Evolutionary conservation across 192 early-diverging fungal species (phyloP).

Genomic region (Bifiguratus adelaidae): DNA sequence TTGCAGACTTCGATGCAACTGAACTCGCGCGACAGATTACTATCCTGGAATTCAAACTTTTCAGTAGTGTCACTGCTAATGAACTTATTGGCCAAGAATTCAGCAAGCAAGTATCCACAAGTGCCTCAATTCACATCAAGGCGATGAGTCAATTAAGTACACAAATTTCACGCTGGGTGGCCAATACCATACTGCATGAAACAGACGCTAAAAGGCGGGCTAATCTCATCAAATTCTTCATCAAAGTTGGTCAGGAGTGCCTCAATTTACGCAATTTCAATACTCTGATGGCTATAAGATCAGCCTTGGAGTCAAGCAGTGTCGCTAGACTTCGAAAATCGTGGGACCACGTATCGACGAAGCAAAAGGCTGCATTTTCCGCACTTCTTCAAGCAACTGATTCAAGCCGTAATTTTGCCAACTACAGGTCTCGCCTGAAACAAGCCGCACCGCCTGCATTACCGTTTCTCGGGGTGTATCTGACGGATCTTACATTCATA

Average conservation of each 20-base stretch:
- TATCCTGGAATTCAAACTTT: constrained; percentile 60
- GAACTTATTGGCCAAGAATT: constrained; percentile 67
- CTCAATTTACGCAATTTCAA: constrained; percentile 53
- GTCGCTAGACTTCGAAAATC: constrained; percentile 60
- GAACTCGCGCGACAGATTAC: constrained; percentile 84
- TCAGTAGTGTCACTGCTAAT: constrained; percentile 50
- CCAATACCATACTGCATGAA: constrained; percentile 53
- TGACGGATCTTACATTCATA: constrained; percentile 75
- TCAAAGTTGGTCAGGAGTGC: constrained; percentile 41
- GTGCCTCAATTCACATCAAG: constrained; percentile 54
- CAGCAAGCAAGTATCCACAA: constrained; percentile 27
- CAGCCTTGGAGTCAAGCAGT: constrained; percentile 58
- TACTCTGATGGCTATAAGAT: constrained; percentile 68
- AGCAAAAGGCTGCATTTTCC: constrained; percentile 54
- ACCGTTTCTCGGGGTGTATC: constrained; percentile 67
- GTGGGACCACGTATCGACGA: constrained; percentile 49
- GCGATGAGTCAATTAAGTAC: constrained; percentile 64
- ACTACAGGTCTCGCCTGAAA: constrained; percentile 31
- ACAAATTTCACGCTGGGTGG: constrained; percentile 68
- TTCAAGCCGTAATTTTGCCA: constrained; percentile 51
- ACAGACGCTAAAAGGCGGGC: constrained; percentile 47
- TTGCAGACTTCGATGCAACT: constrained; percentile 56
- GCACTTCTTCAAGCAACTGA: constrained; percentile 46
- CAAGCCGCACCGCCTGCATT: constrained; percentile 49
- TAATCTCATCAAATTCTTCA: constrained; percentile 56